Evolutionary conservation across 2,329 filamentous ascomycete species (phyloP).

Genomic region (Colletotrichum phormii): DNA sequence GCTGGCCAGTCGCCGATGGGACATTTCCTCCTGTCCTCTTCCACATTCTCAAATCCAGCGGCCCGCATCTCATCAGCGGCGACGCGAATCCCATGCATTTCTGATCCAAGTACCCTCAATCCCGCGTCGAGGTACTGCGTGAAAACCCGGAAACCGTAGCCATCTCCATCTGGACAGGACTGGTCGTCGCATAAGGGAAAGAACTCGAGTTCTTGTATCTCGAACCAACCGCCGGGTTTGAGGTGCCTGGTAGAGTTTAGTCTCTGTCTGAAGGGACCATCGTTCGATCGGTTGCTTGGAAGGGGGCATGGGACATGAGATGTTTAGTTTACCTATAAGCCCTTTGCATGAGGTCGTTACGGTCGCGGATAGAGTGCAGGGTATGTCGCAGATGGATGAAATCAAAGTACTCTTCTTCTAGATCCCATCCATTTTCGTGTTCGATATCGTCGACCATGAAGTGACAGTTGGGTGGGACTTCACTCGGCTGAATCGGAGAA

Average conservation of each 20-base stretch:
- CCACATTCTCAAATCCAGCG: conserved; percentile 56
- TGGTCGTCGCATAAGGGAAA: conserved; percentile 57
- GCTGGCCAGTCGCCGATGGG: conserved; percentile 61
- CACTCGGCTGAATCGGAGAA: conserved; percentile 64
- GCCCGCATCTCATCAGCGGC: conserved; percentile 50
- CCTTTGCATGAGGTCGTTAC: conserved; percentile 53
- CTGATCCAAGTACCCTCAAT: conserved; percentile 53
- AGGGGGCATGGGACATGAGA: background rate
- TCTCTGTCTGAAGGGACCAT: background rate
- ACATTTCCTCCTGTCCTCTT: conserved; percentile 56
- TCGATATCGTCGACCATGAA: conserved; percentile 66
- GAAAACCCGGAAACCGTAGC: conserved; percentile 62
- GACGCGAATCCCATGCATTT: conserved; percentile 53
- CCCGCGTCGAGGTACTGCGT: conserved; percentile 53
- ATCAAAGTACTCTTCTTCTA: conserved; percentile 58
- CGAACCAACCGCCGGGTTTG: conserved; percentile 63
- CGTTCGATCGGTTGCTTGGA: background rate
- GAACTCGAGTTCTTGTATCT: conserved; percentile 60
- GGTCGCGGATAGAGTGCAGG: conserved; percentile 57
- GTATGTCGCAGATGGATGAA: conserved; percentile 62
- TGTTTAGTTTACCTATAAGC: conserved; percentile 55
- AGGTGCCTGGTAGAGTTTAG: conserved; percentile 52
- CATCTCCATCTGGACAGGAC: conserved; percentile 50
- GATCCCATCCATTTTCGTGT: conserved; percentile 61
- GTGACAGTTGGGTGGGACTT: conserved; percentile 62